These are phyloP conservation scores for Alternaria arborescens DNA, from an alignment of 2,329 filamentous ascomycete species.

Conservation along the genomic window DNA sequence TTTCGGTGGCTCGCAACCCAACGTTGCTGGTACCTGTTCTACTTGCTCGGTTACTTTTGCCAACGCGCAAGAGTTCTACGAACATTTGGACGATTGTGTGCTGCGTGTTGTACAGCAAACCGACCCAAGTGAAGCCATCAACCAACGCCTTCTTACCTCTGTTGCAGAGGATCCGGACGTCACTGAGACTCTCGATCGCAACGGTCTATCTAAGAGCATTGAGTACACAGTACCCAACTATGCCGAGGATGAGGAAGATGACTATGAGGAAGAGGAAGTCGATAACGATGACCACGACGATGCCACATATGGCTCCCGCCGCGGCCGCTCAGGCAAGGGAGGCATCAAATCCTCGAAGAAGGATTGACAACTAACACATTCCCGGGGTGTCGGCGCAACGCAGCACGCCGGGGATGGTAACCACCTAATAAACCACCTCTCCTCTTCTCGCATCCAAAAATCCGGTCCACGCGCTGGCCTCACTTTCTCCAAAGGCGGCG, in stretches of 20 bases:
- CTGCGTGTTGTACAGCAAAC: slow-evolving; percentile 65
- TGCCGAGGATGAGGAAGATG: slow-evolving; percentile 60
- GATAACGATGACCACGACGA: slow-evolving; percentile 62
- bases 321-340: slow-evolving; percentile 58
- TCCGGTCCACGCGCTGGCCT: slow-evolving; percentile 64
- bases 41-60: slow-evolving; percentile 87
- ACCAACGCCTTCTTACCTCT: slow-evolving; percentile 52
- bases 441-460: slow-evolving; percentile 18
- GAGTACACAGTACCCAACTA: slow-evolving; percentile 55
- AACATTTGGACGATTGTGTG: slow-evolving; percentile 82
- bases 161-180: slow-evolving; percentile 53
- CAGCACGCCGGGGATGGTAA: slow-evolving; percentile 49
- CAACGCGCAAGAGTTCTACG: slow-evolving; percentile 95
- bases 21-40: slow-evolving; percentile 83
- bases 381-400: slow-evolving; percentile 56
- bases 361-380: slow-evolving; percentile 60
- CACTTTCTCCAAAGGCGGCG: slow-evolving; percentile 80
- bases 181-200: slow-evolving; percentile 51
- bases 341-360: slow-evolving; percentile 62
- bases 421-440: slow-evolving; percentile 33
- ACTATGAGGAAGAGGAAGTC: slow-evolving; percentile 62
- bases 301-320: slow-evolving; percentile 61
- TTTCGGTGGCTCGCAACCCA: slow-evolving; percentile 69
- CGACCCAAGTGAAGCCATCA: slow-evolving; percentile 54
- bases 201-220: slow-evolving; percentile 54